A percentile compares a stretch with the other conserved stretches of the same genome.
Conservation (phyloP, 2,329 filamentous ascomycete genomes). For the Claviceps humidiphila region DNA sequence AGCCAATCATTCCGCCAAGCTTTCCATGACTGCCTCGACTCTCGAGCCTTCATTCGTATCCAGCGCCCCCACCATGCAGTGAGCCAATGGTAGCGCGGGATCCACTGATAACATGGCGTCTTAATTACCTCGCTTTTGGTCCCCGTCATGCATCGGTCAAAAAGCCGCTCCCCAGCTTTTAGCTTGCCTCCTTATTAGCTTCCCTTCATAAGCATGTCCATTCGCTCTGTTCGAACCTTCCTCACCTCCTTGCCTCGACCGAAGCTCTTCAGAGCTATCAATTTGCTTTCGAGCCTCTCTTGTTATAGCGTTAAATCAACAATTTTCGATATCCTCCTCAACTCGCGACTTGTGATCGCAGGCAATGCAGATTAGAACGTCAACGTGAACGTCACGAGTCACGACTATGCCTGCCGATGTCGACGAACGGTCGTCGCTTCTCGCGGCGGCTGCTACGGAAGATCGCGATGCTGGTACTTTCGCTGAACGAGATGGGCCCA, state of each 20-base stretch:
- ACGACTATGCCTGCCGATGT: constrained; percentile 27
- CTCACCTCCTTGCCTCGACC: background rate
- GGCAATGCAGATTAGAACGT: background rate
- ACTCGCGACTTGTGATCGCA: background rate
- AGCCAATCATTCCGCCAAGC: no score
- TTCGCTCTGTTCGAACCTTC: background rate
- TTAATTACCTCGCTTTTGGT: background rate
- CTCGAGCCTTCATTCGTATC: no score
- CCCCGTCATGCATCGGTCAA: background rate
- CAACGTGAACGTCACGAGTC: constrained; percentile 2
- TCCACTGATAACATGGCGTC: background rate
- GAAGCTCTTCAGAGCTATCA: background rate
- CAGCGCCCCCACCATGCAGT: no score
- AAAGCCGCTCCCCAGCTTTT: background rate
- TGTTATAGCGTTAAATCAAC: no score
- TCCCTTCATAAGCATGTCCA: background rate
- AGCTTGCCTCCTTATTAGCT: no score
- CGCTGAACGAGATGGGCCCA: constrained; percentile 7
- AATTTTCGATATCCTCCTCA: background rate
- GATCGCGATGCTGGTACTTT: constrained; percentile 11
- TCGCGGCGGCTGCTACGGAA: constrained; percentile 20
- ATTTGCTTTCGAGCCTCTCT: background rate
- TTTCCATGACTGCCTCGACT: no score
- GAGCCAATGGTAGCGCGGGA: background rate
- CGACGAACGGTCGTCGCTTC: constrained; percentile 30